These are phyloP conservation scores for Colletotrichum incanum DNA, from an alignment of 2,329 filamentous ascomycete genomes.

Conservation along the genomic window DNA sequence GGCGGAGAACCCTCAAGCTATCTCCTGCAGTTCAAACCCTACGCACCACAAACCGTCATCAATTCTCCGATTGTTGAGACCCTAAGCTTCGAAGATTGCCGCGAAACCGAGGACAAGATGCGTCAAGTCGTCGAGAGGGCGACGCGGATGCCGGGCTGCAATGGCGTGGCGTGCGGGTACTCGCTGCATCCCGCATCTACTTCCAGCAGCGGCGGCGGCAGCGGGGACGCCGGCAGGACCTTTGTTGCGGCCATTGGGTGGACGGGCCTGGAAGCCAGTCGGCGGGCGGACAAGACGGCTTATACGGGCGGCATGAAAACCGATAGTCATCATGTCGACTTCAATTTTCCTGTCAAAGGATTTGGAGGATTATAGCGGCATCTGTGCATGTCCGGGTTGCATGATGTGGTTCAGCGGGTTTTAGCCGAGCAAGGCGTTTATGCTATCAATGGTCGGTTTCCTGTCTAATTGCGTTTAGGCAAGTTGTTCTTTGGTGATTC, in stretches of 20 bases:
- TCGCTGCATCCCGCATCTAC: conserved; percentile 26
- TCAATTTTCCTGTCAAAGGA: conserved; percentile 49
- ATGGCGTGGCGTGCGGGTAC: conserved; percentile 47
- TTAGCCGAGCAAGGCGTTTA: conserved; percentile 34
- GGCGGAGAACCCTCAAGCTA: conserved; percentile 45
- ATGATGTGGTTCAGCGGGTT: conserved; percentile 43
- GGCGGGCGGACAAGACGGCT: conserved; percentile 43
- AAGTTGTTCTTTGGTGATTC: background rate
- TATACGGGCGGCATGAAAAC: conserved; percentile 43
- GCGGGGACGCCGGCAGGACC: conserved; percentile 41
- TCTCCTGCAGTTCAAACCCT: conserved; percentile 48
- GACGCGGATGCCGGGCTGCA: conserved; percentile 46
- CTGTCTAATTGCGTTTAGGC: background rate
- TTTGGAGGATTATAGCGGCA: conserved; percentile 44
- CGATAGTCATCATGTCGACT: conserved; percentile 49
- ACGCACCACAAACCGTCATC: conserved; percentile 49
- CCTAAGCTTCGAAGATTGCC: conserved; percentile 60
- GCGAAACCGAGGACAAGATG: conserved; percentile 54
- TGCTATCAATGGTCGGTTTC: background rate
- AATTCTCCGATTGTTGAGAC: conserved; percentile 53
- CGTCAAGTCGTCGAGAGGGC: conserved; percentile 45
- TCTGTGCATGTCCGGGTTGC: conserved; percentile 40
- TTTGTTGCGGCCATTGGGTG: conserved; percentile 49
- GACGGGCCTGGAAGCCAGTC: conserved; percentile 46
- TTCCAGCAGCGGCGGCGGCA: conserved; percentile 5